phyloP scores from a whole-genome alignment of 257 asterid genomes.

The Salvia miltiorrhiza region DNA sequence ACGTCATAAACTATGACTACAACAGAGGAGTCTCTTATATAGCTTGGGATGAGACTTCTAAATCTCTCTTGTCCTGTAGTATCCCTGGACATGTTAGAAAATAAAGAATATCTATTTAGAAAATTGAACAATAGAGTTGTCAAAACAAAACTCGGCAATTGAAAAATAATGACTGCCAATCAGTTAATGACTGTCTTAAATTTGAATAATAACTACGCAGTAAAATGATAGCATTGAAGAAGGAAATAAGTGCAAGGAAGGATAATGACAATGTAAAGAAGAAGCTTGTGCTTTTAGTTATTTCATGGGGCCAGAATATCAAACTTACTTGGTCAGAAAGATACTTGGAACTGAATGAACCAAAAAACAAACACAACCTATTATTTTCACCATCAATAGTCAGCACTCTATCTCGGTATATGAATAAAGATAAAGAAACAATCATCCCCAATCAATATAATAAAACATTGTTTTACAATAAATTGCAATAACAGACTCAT shows the following conservation, averaged over 20 bases:
- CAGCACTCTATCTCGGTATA: neutral
- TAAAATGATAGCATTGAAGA: neutral
- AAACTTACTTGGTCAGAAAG: no score
- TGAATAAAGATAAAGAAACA: neutral
- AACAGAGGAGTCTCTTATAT: conserved; percentile 92
- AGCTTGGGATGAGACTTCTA: conserved; percentile 93
- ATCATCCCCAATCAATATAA: neutral
- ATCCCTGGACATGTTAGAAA: conserved; percentile 55
- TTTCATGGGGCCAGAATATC: no score
- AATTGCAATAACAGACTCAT: neutral
- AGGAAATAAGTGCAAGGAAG: neutral
- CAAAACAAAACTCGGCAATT: neutral
- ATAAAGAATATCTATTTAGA: conserved; percentile 12
- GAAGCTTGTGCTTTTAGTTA: neutral
- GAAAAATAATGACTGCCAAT: neutral
- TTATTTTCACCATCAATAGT: neutral
- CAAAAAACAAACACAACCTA: neutral
- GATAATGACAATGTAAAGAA: neutral
- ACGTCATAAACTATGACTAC: conserved; percentile 94
- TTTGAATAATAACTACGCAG: neutral
- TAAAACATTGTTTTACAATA: neutral
- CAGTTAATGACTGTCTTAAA: neutral
- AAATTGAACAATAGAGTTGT: neutral
- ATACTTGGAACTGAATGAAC: no score
- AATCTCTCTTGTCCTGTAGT: conserved; percentile 97